phyloP scores from a whole-genome alignment of 139 green algal genomes.

The Picochlorum sp. region DNA sequence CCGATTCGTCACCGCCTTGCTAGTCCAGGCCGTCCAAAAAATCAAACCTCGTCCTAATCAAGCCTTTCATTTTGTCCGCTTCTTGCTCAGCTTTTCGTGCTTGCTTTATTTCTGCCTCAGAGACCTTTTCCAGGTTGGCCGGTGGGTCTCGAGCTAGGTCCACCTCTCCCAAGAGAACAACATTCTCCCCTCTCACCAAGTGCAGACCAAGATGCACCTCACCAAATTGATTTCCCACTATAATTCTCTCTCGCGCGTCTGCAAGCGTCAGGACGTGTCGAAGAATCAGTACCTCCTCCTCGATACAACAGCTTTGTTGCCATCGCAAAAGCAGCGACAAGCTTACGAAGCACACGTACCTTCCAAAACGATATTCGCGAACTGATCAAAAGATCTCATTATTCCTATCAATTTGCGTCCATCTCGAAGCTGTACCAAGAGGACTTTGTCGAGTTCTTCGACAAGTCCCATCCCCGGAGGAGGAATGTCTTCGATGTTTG shows the following conservation, averaged over 20 bases:
- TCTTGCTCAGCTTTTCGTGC: slow-evolving; percentile 60
- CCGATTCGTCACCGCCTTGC: too few species aligned
- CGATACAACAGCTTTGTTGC: background rate
- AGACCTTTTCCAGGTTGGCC: slow-evolving; percentile 21
- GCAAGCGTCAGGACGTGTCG: background rate
- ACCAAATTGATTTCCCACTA: slow-evolving; percentile 54
- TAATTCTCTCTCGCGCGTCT: slow-evolving; percentile 53
- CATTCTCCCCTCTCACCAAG: slow-evolving; percentile 65
- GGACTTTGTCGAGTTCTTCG: slow-evolving; percentile 49
- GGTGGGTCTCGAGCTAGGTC: slow-evolving; percentile 41
- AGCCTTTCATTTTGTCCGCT: slow-evolving; percentile 50
- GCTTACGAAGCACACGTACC: background rate
- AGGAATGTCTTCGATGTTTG: slow-evolving; percentile 18
- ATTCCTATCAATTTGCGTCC: slow-evolving; percentile 59
- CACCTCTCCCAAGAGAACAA: slow-evolving; percentile 66
- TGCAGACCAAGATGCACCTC: slow-evolving; percentile 33
- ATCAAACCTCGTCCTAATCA: slow-evolving; percentile 54
- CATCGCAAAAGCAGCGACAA: background rate
- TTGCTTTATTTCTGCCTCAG: slow-evolving; percentile 43
- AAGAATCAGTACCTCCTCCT: background rate
- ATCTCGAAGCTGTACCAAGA: slow-evolving; percentile 60
- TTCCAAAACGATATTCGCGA: slow-evolving; percentile 65
- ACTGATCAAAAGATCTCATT: slow-evolving; percentile 68
- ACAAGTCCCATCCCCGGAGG: slow-evolving; percentile 22
- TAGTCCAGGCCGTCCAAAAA: slow-evolving; percentile 51